Percentiles rank a stretch among this genome's conserved stretches.
Conservation (phyloP, 2,329 filamentous ascomycete species). For the Trichothecium sympodiale region DNA sequence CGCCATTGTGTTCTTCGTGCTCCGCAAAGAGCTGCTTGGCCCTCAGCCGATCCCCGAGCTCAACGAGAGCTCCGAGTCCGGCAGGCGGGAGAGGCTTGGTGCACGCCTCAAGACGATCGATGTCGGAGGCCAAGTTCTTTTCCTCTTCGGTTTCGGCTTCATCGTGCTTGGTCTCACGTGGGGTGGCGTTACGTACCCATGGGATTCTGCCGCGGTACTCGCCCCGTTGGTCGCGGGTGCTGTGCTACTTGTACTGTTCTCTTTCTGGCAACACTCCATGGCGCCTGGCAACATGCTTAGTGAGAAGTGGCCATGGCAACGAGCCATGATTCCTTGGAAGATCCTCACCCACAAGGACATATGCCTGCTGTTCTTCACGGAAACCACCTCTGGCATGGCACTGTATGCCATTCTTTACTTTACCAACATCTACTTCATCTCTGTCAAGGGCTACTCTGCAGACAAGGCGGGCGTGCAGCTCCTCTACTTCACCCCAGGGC, state of each 20-base stretch:
- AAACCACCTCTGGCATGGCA: conserved; percentile 47
- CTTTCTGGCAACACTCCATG: conserved; percentile 28
- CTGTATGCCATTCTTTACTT: conserved; percentile 54
- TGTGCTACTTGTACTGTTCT: conserved; percentile 26
- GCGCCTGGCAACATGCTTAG: conserved; percentile 34
- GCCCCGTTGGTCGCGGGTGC: conserved; percentile 31
- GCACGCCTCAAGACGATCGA: conserved; percentile 44
- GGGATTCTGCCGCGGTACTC: conserved; percentile 34
- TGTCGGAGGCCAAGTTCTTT: conserved; percentile 42
- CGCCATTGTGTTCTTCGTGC: conserved; percentile 41
- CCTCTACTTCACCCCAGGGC: conserved; percentile 52
- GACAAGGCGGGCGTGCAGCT: conserved; percentile 44
- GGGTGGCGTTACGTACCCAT: conserved; percentile 38
- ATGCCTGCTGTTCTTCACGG: conserved; percentile 48
- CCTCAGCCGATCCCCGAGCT: conserved; percentile 35
- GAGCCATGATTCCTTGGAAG: conserved; percentile 53
- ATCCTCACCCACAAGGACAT: conserved; percentile 48
- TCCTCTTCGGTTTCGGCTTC: conserved; percentile 43
- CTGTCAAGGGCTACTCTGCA: conserved; percentile 40
- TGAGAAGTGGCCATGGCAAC: conserved; percentile 38
- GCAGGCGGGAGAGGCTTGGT: conserved; percentile 20
- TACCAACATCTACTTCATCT: conserved; percentile 55
- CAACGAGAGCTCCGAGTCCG: conserved; percentile 24
- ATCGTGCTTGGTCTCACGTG: conserved; percentile 40
- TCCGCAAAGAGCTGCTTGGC: conserved; percentile 47